Evolutionary conservation across 2,329 filamentous ascomycete species (phyloP), one percentile per base, ranked within the genome.

Genomic region (Calonectria pseudoreteaudii): DNA sequence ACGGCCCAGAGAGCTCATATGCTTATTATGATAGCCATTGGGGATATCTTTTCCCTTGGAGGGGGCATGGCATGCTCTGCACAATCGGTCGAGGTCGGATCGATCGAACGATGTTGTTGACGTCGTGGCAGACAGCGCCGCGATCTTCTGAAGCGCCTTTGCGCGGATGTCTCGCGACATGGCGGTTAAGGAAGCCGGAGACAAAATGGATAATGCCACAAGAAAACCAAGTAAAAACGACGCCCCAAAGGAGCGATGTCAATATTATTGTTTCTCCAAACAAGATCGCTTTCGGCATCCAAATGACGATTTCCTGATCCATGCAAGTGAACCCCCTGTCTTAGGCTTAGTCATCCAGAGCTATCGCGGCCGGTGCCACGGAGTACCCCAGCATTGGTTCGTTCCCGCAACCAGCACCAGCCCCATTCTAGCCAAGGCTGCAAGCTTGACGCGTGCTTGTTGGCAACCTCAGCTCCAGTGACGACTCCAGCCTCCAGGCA

Each of bases 141-240:
- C 92, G 77, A 93, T 92, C 85, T 91, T 93, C 84, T 93, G 87
- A 71, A 93, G 86, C 77, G 92, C 92, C 81, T 88, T 88, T 76
- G 89, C 90, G 81, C 92, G 91, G 75, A 93, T 89, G 79, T 91
- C 87, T 81, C 88, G 87, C 76, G 87, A 85, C 85, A 90, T 90
- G 73, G 68, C 83, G 53, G 38, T 41, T 50, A 66, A 71, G 36
- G 31, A 41, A 30, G 66, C 52, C 44, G 50, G 49, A 68, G 26
- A 56, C 60, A 75, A 31, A 26, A 66, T 30, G 66, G 14, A 65
- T 1, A 62, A 70, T 47, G 44, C 10, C 14, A 47, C 53, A 58
- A 44, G 49, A n/a, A 50, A 50, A 62, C 53, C 49, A 66, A 31
- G 60, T 44, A 70, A 60, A 44, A 16, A 76, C 10, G 64, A 71